Evolutionary conservation across 352 stramenopile genomes (phyloP), one percentile per base, ranked within the genome.

Genomic region (Pythium sp.): DNA sequence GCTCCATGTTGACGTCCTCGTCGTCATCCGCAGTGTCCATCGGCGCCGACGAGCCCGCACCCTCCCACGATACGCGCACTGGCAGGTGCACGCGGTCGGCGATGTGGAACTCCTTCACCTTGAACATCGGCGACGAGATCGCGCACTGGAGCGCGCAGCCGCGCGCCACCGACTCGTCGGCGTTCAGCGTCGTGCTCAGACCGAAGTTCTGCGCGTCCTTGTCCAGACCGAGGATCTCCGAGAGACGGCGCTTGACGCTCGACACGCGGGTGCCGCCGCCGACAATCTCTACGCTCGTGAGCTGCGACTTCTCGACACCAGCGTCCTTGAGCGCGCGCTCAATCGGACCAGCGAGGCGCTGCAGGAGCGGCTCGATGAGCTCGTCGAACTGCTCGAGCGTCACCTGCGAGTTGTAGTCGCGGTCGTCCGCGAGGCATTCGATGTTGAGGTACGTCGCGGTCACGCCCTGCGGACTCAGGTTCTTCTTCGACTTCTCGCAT

Each of bases 401-500:
- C 15, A 99, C 77, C 67, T 97, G 95, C 59, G 87, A 81, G 73
- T 90, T 94, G 81, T 99, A 99, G 82, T 99, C 98, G 65, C 89
- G 86, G 72, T 99, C 97, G 67, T 99, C 94, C 54, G 98, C 95
- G n/a, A 99, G 79, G 76, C 93, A 99, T 84, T 99, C 98, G 43
- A 99, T 86, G 76, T 98, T 98, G 62, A 99, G 93, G 64, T 94
- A 85, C 41, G 97, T 98, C 71, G 98, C 94, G 30, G 86, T 97
- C 7, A 99, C 98, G 51, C 98, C 98, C 70, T 98, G 84, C 0
- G 98, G 97, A 65, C 85, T 98, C 14, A 99, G 81, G 67, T 98
- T 99, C 86, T 99, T 99, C 86, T 99, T 99, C 47, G 97, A 90
- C 84, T 99, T 99, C 79, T 99, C 97, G n/a, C 96, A 98, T 5